phyloP scores from a whole-genome alignment of 768 basidiomycete species.

The Mycena venus region DNA sequence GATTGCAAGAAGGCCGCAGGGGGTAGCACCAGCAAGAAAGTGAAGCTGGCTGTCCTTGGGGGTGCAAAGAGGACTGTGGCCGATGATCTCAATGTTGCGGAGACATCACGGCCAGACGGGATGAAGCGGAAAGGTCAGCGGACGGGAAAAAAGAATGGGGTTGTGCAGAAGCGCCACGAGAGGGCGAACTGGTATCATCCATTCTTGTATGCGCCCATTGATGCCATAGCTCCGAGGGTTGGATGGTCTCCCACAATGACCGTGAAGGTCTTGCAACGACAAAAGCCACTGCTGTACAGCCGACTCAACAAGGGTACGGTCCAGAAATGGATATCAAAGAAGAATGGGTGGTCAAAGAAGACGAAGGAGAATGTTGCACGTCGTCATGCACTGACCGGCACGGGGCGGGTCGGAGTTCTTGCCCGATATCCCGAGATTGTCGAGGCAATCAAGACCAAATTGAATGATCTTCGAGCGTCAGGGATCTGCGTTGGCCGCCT shows the following conservation, averaged over 20 bases:
- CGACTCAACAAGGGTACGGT: no score
- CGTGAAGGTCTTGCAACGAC: background rate
- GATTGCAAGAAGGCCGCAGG: background rate
- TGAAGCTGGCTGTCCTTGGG: background rate
- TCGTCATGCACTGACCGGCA: conserved; percentile 19
- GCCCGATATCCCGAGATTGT: conserved; percentile 29
- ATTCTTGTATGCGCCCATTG: conserved; percentile 30
- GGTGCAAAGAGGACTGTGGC: background rate
- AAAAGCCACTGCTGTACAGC: background rate
- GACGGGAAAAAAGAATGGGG: conserved; percentile 24
- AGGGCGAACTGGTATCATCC: conserved; percentile 38
- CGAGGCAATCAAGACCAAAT: conserved; percentile 27
- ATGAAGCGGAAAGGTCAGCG: background rate
- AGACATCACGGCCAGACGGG: background rate
- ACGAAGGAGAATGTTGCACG: conserved; percentile 3
- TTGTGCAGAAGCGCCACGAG: conserved; percentile 1
- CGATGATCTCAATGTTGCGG: background rate
- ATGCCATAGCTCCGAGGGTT: background rate
- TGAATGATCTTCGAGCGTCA: conserved; percentile 23
- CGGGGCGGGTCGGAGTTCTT: conserved; percentile 31
- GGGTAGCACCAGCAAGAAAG: no score
- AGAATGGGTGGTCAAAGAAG: background rate
- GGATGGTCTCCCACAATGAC: background rate
- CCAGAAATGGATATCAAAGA: background rate
- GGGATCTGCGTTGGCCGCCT: conserved; percentile 29